Evolutionary conservation across 2,329 filamentous ascomycete species (phyloP), one percentile per base, ranked within the genome.

Genomic region (Didymella glomerata): DNA sequence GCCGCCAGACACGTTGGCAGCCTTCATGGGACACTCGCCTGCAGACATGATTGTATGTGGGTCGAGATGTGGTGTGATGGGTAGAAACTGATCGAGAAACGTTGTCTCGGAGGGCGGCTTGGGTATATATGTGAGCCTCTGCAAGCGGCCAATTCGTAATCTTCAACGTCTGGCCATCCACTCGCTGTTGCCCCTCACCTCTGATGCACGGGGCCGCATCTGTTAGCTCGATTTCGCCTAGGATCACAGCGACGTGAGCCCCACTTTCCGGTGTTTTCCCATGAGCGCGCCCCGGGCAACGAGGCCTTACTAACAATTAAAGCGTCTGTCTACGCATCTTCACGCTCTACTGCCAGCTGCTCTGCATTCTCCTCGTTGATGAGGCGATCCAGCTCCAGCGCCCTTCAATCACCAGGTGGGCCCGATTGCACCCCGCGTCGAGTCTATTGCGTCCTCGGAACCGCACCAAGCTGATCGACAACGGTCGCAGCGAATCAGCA

Each of bases 1-100:
- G 68, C 85, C 85, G 66, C 88, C 89, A 57, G 65, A 75, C 62
- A 74, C 66, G 60, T 76, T 76, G 67, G 68, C 62, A 34, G 65
- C 60, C 63, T 71, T 73, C 52, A 74, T 63, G 61, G 74, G 74
- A 68, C 74, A 77, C 67, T 77, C 69, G 65, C 66, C 62, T 65
- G 69, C 65, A 59, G 70, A 66, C 70, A 73, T 73, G 70, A 61
- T 73, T 66, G 63, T 61, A 24, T 60, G 54, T 57, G 56, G 56
- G 56, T 59, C 56, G 56, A 60, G 65, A 52, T 45, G 61, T 54
- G 49, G 8, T 54, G 60, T 64, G 57, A 46, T 45, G 24, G 38
- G 46, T 56, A 48, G 53, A 25, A 25, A 45, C 58, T 51, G 47
- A 50, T 14, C 38, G 38, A 48, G 54, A 56, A 56, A 41, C 34